Percentiles rank a stretch among this genome's conserved stretches.
These are phyloP conservation scores for Pseudofabraea citricarpa DNA, from an alignment of 2,329 filamentous ascomycete genomes.

Conservation along the genomic window DNA sequence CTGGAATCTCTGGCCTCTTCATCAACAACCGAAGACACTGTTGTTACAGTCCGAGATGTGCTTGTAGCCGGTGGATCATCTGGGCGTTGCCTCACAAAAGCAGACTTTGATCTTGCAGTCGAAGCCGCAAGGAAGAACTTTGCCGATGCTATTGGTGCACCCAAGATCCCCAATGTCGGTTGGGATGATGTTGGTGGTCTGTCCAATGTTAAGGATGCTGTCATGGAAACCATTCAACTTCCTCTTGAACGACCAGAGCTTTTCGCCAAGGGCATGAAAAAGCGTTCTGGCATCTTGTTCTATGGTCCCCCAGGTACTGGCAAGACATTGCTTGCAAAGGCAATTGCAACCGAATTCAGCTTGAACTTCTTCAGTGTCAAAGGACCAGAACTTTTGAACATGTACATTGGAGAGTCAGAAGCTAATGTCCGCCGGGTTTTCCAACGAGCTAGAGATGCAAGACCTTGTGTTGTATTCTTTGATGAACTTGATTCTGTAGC, in stretches of 20 bases:
- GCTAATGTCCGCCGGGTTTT: slow-evolving; percentile 88
- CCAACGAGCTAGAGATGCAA: slow-evolving; percentile 77
- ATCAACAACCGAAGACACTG: slow-evolving; percentile 32
- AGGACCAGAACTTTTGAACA: slow-evolving; percentile 85
- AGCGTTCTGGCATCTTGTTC: slow-evolving; percentile 88
- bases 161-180: slow-evolving; percentile 94
- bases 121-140: slow-evolving; percentile 97
- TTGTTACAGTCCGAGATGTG: slow-evolving; percentile 73
- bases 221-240: slow-evolving; percentile 93
- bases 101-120: slow-evolving; percentile 88
- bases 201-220: slow-evolving; percentile 91
- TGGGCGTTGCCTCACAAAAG: slow-evolving; percentile 71
- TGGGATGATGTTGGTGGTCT: slow-evolving; percentile 96
- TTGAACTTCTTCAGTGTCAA: slow-evolving; percentile 95
- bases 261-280: slow-evolving; percentile 97
- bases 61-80: slow-evolving; percentile 79
- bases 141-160: slow-evolving; percentile 92
- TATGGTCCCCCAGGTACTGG: slow-evolving; percentile 89
- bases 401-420: slow-evolving; percentile 95
- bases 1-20: slow-evolving; percentile 65
- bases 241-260: slow-evolving; percentile 88
- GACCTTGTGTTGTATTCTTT: slow-evolving; percentile 89
- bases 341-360: slow-evolving; percentile 89
- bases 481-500: slow-evolving; percentile 91
- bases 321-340: slow-evolving; percentile 89